These are phyloP conservation scores for Erythrophleum fordii DNA, from an alignment of 306 rosid genomes.

Conservation along the genomic window DNA sequence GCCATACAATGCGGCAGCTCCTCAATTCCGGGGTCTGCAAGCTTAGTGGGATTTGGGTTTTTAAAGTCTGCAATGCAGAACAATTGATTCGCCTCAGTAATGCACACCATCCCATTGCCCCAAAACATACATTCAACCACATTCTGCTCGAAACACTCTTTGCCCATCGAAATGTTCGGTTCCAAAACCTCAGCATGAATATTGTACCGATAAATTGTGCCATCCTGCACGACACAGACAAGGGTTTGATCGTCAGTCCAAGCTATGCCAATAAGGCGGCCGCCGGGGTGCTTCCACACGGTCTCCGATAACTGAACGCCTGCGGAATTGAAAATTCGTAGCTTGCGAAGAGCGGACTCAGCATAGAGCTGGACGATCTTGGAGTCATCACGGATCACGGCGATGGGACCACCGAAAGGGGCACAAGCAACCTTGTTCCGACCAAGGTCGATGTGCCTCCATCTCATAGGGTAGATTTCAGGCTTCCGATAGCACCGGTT, in stretches of 20 bases:
- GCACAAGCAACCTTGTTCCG: slow-evolving; percentile 94
- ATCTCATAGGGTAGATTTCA: slow-evolving; percentile 72
- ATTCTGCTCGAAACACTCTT: slow-evolving; percentile 83
- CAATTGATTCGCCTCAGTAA: slow-evolving; percentile 70
- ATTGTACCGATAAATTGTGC: slow-evolving; percentile 81
- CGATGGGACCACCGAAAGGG: slow-evolving; percentile 89
- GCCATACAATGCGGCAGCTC: slow-evolving; percentile 89
- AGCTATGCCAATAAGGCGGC: slow-evolving; percentile 76
- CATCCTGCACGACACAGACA: slow-evolving; percentile 87
- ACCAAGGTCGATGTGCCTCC: slow-evolving; percentile 85
- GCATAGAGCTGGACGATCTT: slow-evolving; percentile 98
- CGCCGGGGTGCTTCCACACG: slow-evolving; percentile 89
- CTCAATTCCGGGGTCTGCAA: slow-evolving; percentile 78
- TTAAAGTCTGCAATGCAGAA: slow-evolving; percentile 76
- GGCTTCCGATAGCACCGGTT: slow-evolving; percentile 94
- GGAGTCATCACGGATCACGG: slow-evolving; percentile 95
- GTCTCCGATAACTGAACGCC: slow-evolving; percentile 75
- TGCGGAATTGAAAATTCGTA: slow-evolving; percentile 82
- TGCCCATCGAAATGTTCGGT: slow-evolving; percentile 79
- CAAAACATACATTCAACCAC: slow-evolving; percentile 87
- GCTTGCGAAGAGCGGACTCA: slow-evolving; percentile 94
- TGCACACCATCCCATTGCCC: slow-evolving; percentile 86
- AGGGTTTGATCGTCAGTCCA: slow-evolving; percentile 90
- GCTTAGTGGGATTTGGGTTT: slow-evolving; percentile 60
- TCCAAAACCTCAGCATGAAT: slow-evolving; percentile 69